phyloP scores from a whole-genome alignment of 2,329 filamentous ascomycete species.

The Aureobasidium melanogenum region DNA sequence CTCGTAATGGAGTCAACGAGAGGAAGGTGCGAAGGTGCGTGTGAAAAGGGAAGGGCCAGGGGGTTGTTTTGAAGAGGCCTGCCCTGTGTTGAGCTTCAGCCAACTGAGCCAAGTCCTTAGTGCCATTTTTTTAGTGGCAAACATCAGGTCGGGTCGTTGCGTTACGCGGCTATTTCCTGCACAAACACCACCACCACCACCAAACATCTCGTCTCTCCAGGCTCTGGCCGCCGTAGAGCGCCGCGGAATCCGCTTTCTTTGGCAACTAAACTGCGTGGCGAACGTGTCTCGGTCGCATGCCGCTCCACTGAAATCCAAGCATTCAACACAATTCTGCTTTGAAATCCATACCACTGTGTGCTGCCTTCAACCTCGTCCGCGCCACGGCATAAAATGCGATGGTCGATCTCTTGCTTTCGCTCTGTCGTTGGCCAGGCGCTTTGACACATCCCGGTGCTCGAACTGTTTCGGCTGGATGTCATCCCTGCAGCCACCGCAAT shows the following conservation, averaged over 20 bases:
- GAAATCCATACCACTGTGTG: not conserved
- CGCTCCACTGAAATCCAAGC: not conserved
- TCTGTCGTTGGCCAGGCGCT: slow-evolving; percentile 2
- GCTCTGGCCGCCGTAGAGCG: not conserved
- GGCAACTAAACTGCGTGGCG: not conserved
- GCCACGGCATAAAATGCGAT: not conserved
- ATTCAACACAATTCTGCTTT: not conserved
- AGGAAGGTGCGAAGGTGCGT: slow-evolving; percentile 12
- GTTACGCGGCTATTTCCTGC: slow-evolving; percentile 12
- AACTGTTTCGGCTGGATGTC: slow-evolving; percentile 7
- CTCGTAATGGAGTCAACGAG: slow-evolving; percentile 1
- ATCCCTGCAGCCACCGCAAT: slow-evolving; percentile 14
- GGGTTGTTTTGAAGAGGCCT: slow-evolving; percentile 4
- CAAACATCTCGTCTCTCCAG: slow-evolving; percentile 2
- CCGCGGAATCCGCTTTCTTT: slow-evolving; percentile 10
- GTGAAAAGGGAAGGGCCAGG: not conserved
- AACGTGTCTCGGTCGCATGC: not conserved
- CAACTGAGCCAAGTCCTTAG: slow-evolving; percentile 11
- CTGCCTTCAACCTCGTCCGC: not conserved
- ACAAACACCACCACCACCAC: slow-evolving; percentile 8
- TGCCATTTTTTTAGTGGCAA: slow-evolving; percentile 5
- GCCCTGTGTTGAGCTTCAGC: slow-evolving; percentile 6
- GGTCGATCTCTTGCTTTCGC: not conserved
- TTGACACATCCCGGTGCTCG: slow-evolving; percentile 4
- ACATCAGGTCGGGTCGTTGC: too few relatives aligned